Conservation (phyloP, 306 rosid species). For the Malus sieversii region DNA sequence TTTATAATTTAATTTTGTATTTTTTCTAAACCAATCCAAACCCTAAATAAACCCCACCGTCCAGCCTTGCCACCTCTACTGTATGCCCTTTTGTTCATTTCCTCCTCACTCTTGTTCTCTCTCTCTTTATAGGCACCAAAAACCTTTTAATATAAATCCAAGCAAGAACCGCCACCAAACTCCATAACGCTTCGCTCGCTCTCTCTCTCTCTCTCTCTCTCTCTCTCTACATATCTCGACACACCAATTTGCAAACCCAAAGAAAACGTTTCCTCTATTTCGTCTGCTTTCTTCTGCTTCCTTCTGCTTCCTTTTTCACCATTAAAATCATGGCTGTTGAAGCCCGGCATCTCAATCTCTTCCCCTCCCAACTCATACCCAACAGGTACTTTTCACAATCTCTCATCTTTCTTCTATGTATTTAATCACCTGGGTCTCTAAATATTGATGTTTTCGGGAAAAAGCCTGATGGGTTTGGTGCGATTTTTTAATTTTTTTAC, state of each 20-base stretch:
- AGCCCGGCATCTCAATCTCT: conserved; percentile 68
- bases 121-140: neutral
- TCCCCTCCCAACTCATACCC: conserved; percentile 47
- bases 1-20: neutral
- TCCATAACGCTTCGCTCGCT: neutral
- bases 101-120: conserved; percentile 18
- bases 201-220: neutral
- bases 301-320: neutral
- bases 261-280: neutral
- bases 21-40: conserved; percentile 33
- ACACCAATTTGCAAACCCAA: neutral
- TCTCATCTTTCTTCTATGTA: neutral
- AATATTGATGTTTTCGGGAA: no score
- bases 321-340: conserved; percentile 65
- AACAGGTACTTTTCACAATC: conserved; percentile 36
- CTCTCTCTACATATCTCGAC: neutral
- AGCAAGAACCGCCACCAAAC: conserved; percentile 10
- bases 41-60: conserved; percentile 64
- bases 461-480: neutral
- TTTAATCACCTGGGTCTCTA: neutral
- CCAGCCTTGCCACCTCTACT: conserved; percentile 42
- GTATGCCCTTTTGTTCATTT: conserved; percentile 43
- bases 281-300: neutral
- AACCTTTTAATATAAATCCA: conserved; percentile 15
- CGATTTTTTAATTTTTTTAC: neutral